A percentile compares a stretch with the other conserved stretches of the same genome.
phyloP scores from a whole-genome alignment of 441 rosid genomes.

The Bocquillonia castaneifolia region DNA sequence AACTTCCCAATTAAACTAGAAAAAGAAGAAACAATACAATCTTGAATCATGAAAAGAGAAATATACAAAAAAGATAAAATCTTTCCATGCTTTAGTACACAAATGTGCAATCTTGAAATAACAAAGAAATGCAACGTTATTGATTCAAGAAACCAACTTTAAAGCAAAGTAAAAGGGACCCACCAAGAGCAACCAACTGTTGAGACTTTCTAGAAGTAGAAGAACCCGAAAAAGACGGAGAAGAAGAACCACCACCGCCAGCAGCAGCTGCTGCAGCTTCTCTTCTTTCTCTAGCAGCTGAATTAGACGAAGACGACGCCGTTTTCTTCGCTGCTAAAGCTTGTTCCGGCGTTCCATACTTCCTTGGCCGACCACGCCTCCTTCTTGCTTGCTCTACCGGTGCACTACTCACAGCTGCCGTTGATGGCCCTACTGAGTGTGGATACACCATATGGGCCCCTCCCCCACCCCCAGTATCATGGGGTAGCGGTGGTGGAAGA shows the following conservation, averaged over 20 bases:
- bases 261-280: conserved; percentile 24
- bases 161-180: conserved; percentile 14
- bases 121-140: no score
- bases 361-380: conserved; percentile 16
- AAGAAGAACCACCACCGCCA: conserved; percentile 14
- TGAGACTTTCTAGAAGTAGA: conserved; percentile 41
- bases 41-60: no score
- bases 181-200: conserved; percentile 45
- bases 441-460: conserved; percentile 46
- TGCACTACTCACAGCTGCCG: conserved; percentile 40
- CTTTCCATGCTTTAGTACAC: no score
- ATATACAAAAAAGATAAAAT: no score
- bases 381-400: conserved; percentile 40
- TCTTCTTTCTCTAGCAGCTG: conserved; percentile 20
- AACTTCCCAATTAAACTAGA: no score
- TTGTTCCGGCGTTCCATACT: conserved; percentile 45
- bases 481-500: conserved; percentile 25
- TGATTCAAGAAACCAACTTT: not conserved
- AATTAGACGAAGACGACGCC: conserved; percentile 22
- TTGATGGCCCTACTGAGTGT: conserved; percentile 60
- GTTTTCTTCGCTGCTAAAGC: conserved; percentile 76
- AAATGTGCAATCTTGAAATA: no score
- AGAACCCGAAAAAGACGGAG: conserved; percentile 37
- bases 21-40: no score
- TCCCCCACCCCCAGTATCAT: conserved; percentile 4